These are phyloP conservation scores for Scheffersomyces stambukii DNA, from an alignment of 1,139 yeast species.

Conservation along the genomic window DNA sequence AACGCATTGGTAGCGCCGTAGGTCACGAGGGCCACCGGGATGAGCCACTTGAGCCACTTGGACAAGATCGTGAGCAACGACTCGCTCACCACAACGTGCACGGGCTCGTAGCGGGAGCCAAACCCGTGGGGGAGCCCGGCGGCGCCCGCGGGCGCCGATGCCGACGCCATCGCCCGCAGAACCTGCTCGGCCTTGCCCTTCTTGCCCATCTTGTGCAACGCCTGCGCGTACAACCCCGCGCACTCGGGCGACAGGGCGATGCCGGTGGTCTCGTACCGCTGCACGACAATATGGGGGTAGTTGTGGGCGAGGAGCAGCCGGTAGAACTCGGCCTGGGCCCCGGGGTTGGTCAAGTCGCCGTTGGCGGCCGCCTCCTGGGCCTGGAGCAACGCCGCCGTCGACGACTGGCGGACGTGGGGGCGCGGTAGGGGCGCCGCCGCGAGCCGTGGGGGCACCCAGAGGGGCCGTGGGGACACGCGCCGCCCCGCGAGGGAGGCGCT, in stretches of 20 bases:
- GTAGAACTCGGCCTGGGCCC: slow-evolving; percentile 78
- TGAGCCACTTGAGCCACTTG: slow-evolving; percentile 86
- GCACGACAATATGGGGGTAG: slow-evolving; percentile 90
- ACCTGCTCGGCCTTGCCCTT: slow-evolving; percentile 69
- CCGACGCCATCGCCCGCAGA: slow-evolving; percentile 24
- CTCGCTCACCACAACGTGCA: slow-evolving; percentile 88
- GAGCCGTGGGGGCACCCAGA: too few species aligned
- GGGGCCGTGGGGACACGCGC: too few species aligned
- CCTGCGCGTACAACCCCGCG: slow-evolving; percentile 71
- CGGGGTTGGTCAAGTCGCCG: slow-evolving; percentile 60
- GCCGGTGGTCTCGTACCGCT: slow-evolving; percentile 88
- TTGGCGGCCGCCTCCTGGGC: slow-evolving; percentile 82
- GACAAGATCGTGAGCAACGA: slow-evolving; percentile 71
- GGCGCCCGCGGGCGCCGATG: slow-evolving; percentile 19
- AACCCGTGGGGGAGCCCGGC: slow-evolving; percentile 32
- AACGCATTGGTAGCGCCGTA: slow-evolving; percentile 75
- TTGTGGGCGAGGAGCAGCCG: slow-evolving; percentile 64
- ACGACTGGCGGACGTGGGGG: too few species aligned
- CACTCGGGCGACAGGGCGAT: slow-evolving; percentile 80
- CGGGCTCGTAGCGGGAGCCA: slow-evolving; percentile 64
- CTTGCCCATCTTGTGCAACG: slow-evolving; percentile 74
- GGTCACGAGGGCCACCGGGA: slow-evolving; percentile 70
- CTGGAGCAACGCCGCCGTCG: slow-evolving; percentile 44
- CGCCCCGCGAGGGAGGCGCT: too few species aligned
- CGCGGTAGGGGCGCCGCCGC: too few species aligned